phyloP scores from a whole-genome alignment of 1,139 yeast species.

The Yamadazyma buinensis region DNA sequence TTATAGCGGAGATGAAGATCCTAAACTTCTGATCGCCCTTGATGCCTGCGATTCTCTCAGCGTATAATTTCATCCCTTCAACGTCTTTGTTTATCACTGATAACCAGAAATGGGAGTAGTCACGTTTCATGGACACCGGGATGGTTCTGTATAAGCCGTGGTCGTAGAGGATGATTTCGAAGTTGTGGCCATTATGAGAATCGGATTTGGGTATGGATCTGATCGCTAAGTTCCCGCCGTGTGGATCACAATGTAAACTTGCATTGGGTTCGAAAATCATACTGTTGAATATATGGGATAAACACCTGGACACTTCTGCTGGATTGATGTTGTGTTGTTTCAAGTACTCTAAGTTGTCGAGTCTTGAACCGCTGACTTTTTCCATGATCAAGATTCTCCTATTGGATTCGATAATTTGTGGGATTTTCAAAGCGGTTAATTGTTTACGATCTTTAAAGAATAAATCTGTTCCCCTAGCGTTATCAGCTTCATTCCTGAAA shows the following conservation, averaged over 20 bases:
- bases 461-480: constrained; percentile 64
- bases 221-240: constrained; percentile 93
- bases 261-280: constrained; percentile 95
- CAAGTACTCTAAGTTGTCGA: constrained; percentile 71
- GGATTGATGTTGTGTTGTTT: constrained; percentile 63
- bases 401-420: constrained; percentile 63
- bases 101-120: constrained; percentile 91
- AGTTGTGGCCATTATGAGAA: constrained; percentile 56
- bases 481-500: constrained; percentile 80
- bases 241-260: constrained; percentile 96
- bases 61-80: constrained; percentile 64
- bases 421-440: constrained; percentile 76
- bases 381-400: constrained; percentile 85
- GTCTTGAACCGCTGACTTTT: constrained; percentile 73
- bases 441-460: constrained; percentile 57
- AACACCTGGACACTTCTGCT: constrained; percentile 75
- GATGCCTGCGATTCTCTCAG: constrained; percentile 78
- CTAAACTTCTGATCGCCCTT: constrained; percentile 70
- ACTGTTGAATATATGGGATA: constrained; percentile 85
- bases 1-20: constrained; percentile 87
- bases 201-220: constrained; percentile 32
- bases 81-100: constrained; percentile 74
- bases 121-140: constrained; percentile 69
- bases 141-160: constrained; percentile 92
- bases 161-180: constrained; percentile 88